Conservation (phyloP, 495 filamentous ascomycete genomes). For the Talaromyces stipitatus region DNA sequence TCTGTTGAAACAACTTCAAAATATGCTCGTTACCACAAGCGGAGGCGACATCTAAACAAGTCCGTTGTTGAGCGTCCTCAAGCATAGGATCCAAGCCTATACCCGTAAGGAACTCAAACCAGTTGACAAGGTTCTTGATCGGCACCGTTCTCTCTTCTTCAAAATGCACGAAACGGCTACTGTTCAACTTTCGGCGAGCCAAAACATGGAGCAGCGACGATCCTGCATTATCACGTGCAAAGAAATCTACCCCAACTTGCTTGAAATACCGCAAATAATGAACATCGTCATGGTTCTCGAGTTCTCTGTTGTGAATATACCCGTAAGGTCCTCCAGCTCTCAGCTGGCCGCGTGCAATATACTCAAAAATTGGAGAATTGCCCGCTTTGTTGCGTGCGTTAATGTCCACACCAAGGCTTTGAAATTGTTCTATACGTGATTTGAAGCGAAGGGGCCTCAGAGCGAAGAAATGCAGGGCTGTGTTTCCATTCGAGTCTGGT, state of each 20-base stretch:
- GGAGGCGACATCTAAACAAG: slow-evolving; percentile 27
- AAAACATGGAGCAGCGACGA: slow-evolving; percentile 24
- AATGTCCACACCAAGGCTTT: slow-evolving; percentile 9
- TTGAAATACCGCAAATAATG: background rate
- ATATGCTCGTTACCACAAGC: slow-evolving; percentile 25
- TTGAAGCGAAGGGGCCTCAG: background rate
- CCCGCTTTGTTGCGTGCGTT: background rate
- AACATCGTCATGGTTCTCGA: background rate
- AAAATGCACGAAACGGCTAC: background rate
- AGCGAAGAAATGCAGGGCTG: slow-evolving; percentile 13
- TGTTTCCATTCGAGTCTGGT: slow-evolving; percentile 13
- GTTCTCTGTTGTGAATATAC: background rate
- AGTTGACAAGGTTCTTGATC: slow-evolving; percentile 3
- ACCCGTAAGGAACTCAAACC: slow-evolving; percentile 18
- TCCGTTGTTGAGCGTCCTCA: slow-evolving; percentile 21
- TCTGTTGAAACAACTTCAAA: slow-evolving; percentile 19
- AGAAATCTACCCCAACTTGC: slow-evolving; percentile 17
- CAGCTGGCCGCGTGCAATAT: slow-evolving; percentile 6
- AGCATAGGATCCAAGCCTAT: slow-evolving; percentile 24
- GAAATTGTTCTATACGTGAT: slow-evolving; percentile 5
- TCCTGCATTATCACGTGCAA: slow-evolving; percentile 16
- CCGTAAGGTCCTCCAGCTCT: background rate
- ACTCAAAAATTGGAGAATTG: background rate
- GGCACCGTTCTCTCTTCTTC: background rate
- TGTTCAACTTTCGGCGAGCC: slow-evolving; percentile 12